Base-by-base conservation (phyloP, 2,329 filamentous ascomycete species). In the Endothia cerciana region DNA sequence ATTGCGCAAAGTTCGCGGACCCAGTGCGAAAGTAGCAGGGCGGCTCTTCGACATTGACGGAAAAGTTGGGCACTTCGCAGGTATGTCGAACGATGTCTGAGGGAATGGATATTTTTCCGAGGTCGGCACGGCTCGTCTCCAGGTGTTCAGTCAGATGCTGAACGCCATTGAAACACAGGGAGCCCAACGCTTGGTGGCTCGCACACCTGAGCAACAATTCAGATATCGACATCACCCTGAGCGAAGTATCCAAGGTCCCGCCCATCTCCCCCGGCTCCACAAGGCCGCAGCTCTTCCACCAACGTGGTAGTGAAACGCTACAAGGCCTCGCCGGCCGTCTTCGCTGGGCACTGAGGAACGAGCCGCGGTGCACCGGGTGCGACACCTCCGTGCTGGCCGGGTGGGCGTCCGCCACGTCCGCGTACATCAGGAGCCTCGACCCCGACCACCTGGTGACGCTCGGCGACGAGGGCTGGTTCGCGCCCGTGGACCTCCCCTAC, bases 401-500 rank as follows among this genome's bases (percentile, higher is more conserved):
- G 56, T 91, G 87, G 88, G 85, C 86, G 25, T 75, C 79, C 13
- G 76, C 78, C 15, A 87, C 83, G 15, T 87, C 84, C 33, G 76
- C 79, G 10, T 90, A 88, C 70, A 85, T 91, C 73, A 89, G 89
- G 74, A 82, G 79, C 3, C 76, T 90, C 6, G 88, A 90, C 71
- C 69, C 80, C 1, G 73, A 81, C 57, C 88, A 89, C 73, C 83
- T 90, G 80, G 87, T 90, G 49, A 83, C 84, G 0, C 80, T 88
- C 25, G 87, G 88, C 19, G 87, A 90, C 69, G 88, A 80, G 64
- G 78, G 78, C 1, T 76, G 75, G 40, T 74, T 74, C 1, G 56
- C 75, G 2, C 68, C 72, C 0, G 71, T 5, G 69, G 66, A 57
- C 30, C 72, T 73, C 43, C 72, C 72, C 1, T 74, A 71, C 25